Conservation (phyloP, 2,329 filamentous ascomycete species). For the Chrysoporthe puriensis region DNA sequence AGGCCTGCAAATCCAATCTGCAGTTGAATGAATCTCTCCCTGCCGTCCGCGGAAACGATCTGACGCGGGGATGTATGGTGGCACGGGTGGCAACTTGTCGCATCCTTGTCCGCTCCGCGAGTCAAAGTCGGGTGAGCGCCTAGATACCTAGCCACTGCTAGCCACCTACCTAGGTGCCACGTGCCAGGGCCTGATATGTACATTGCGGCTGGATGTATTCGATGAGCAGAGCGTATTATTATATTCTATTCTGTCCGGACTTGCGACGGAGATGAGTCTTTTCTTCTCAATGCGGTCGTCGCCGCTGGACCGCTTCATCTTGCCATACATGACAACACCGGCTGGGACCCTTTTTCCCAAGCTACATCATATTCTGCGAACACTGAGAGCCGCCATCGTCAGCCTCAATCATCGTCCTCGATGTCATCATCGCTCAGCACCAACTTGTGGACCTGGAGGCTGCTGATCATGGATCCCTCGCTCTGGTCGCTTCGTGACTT, state of each 20-base stretch:
- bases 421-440: conserved; percentile 85
- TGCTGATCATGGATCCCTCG: conserved; percentile 39
- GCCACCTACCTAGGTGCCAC: background rate
- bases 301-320: background rate
- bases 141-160: background rate
- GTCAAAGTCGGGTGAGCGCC: background rate
- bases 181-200: background rate
- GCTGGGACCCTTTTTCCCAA: background rate
- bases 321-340: background rate
- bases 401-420: conserved; percentile 61
- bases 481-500: conserved; percentile 33
- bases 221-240: background rate
- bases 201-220: background rate
- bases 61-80: background rate
- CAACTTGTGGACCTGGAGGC: conserved; percentile 64
- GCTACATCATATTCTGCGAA: background rate
- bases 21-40: background rate
- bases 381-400: background rate
- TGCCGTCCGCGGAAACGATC: background rate
- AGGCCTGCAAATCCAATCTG: background rate
- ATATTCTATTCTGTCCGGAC: background rate
- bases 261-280: background rate
- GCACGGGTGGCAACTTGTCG: background rate
- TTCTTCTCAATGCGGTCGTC: background rate
- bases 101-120: background rate